phyloP scores from a whole-genome alignment of 495 filamentous ascomycete genomes.

The Podospora fimiseda region DNA sequence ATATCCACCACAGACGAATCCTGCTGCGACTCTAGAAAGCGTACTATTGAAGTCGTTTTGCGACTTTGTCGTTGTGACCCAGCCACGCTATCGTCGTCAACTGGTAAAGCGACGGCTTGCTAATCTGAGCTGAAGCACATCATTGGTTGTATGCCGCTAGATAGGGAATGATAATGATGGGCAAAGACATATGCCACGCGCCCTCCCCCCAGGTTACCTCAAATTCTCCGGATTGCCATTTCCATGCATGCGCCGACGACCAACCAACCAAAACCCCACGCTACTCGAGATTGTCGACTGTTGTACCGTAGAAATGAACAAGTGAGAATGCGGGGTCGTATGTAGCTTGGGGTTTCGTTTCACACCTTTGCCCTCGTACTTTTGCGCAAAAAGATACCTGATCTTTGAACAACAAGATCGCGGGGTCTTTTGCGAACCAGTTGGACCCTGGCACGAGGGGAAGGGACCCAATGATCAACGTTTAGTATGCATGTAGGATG shows the following conservation, averaged over 20 bases:
- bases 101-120: background rate
- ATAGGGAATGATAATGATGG: too few relatives aligned
- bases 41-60: too few relatives aligned
- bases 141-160: too few relatives aligned
- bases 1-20: too few relatives aligned
- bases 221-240: background rate
- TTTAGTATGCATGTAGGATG: too few relatives aligned
- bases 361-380: conserved; percentile 4
- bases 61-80: too few relatives aligned
- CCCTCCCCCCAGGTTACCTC: too few relatives aligned
- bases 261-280: conserved; percentile 7
- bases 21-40: too few relatives aligned
- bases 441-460: conserved; percentile 6
- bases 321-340: conserved; percentile 13
- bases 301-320: too few relatives aligned
- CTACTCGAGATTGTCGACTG: background rate
- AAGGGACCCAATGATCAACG: too few relatives aligned
- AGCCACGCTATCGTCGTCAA: background rate
- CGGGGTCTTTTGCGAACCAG: conserved; percentile 12
- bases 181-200: too few relatives aligned
- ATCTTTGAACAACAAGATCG: conserved; percentile 4
- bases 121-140: background rate
- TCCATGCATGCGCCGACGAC: background rate
- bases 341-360: conserved; percentile 7
- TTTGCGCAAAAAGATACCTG: too few relatives aligned